Percentiles rank a stretch among this genome's conserved stretches.
phyloP scores from a whole-genome alignment of 1,284 basidiomycete species.

The Chondrostereum purpureum region DNA sequence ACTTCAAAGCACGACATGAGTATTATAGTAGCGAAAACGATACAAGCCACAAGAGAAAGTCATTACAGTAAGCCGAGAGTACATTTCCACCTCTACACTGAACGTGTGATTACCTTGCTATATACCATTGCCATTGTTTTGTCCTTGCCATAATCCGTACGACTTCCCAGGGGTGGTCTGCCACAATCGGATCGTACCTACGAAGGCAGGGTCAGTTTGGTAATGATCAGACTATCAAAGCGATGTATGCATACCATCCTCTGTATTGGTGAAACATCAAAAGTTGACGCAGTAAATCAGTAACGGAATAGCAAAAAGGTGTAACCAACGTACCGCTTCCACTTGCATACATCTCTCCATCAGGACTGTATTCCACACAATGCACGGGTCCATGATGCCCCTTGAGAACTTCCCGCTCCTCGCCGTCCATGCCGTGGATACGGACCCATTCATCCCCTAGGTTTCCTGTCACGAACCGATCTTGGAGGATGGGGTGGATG shows the following conservation, averaged over 20 bases:
- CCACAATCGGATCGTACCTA: conserved; percentile 92
- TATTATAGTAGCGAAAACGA: background rate
- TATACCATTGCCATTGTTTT: conserved; percentile 38
- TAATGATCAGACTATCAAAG: background rate
- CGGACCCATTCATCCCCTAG: conserved; percentile 93
- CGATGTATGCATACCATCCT: conserved; percentile 55
- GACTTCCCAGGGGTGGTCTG: conserved; percentile 90
- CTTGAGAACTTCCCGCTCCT: conserved; percentile 88
- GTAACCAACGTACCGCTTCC: conserved; percentile 71
- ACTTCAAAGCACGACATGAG: too few relatives aligned
- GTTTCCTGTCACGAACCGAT: conserved; percentile 92
- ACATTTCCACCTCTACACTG: conserved; percentile 1
- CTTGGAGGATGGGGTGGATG: conserved; percentile 83
- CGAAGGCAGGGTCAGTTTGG: background rate
- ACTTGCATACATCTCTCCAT: conserved; percentile 97
- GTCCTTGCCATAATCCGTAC: conserved; percentile 89
- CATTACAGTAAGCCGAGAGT: conserved; percentile 3
- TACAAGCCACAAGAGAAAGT: background rate
- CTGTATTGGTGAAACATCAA: conserved; percentile 34
- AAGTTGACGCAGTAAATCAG: conserved; percentile 12
- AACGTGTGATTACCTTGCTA: conserved; percentile 17
- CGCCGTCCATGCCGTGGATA: conserved; percentile 86
- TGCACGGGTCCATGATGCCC: conserved; percentile 98
- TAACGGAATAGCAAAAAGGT: conserved; percentile 4
- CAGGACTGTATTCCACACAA: conserved; percentile 89